phyloP scores from a whole-genome alignment of 2,329 filamentous ascomycete genomes.

The Colletotrichum nymphaeae region DNA sequence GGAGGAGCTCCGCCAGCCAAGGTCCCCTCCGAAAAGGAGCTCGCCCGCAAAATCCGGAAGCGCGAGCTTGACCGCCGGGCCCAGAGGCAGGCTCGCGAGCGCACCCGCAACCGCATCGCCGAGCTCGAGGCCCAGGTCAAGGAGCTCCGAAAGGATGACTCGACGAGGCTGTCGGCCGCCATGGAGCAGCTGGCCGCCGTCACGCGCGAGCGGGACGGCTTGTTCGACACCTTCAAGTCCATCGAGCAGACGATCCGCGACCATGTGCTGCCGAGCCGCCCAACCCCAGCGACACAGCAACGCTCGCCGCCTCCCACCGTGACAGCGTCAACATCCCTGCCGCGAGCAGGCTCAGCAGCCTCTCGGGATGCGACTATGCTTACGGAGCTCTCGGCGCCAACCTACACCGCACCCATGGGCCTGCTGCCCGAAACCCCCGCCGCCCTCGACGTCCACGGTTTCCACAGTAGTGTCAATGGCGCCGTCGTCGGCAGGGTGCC shows the following conservation, averaged over 20 bases:
- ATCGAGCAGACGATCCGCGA: slow-evolving; percentile 35
- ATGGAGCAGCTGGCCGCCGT: slow-evolving; percentile 42
- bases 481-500: slow-evolving; percentile 2
- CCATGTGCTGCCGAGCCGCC: slow-evolving; percentile 24
- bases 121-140: slow-evolving; percentile 45
- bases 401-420: neutral
- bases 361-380: neutral
- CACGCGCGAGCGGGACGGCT: slow-evolving; percentile 40
- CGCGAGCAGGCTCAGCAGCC: neutral
- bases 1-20: slow-evolving; percentile 5
- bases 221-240: slow-evolving; percentile 30
- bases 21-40: slow-evolving; percentile 30
- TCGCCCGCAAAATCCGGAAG: slow-evolving; percentile 42
- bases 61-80: slow-evolving; percentile 46
- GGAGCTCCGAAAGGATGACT: slow-evolving; percentile 39
- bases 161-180: slow-evolving; percentile 40
- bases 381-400: neutral
- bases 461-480: neutral
- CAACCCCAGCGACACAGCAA: neutral
- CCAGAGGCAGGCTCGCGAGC: slow-evolving; percentile 45
- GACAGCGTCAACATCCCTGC: slow-evolving; percentile 5
- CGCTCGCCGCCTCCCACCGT: neutral
- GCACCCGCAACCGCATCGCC: slow-evolving; percentile 45
- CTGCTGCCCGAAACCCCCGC: neutral
- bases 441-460: neutral